phyloP scores from a whole-genome alignment of 148 eudicot genomes.

The Nyssa sinensis region DNA sequence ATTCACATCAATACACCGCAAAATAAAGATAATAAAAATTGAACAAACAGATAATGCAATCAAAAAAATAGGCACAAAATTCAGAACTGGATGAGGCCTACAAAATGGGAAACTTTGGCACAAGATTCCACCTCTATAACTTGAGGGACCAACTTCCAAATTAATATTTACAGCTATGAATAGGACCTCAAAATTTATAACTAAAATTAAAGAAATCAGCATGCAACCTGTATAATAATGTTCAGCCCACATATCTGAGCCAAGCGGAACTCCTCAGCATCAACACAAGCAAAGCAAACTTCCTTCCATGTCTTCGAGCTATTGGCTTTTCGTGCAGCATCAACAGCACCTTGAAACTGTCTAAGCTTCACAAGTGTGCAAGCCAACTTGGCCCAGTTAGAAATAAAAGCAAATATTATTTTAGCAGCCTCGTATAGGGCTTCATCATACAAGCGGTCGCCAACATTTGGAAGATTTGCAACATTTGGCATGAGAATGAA shows the following conservation, averaged over 20 bases:
- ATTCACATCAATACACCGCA: background rate
- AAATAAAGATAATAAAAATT: background rate
- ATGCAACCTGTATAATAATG: conserved; percentile 77
- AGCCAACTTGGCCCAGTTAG: conserved; percentile 96
- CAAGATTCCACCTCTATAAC: background rate
- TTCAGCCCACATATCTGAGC: conserved; percentile 98
- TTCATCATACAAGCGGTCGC: conserved; percentile 89
- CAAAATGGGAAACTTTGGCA: background rate
- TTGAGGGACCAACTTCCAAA: background rate
- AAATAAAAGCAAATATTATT: conserved; percentile 86
- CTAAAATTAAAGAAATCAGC: background rate
- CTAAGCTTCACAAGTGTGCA: conserved; percentile 74
- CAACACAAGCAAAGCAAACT: conserved; percentile 98
- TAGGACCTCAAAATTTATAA: background rate
- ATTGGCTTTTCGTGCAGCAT: conserved; percentile 95
- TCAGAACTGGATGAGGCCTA: background rate
- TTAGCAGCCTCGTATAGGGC: conserved; percentile 94
- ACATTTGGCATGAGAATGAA: conserved; percentile 97
- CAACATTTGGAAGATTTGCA: conserved; percentile 92
- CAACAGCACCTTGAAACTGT: conserved; percentile 97
- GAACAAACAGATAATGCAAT: background rate
- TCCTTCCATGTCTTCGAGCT: conserved; percentile 98
- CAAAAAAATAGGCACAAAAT: too few relatives aligned
- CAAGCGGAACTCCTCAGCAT: conserved; percentile 97
- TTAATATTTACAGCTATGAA: background rate